Base-by-base conservation (phyloP, 768 basidiomycete species). In the Lyophyllum atratum region DNA sequence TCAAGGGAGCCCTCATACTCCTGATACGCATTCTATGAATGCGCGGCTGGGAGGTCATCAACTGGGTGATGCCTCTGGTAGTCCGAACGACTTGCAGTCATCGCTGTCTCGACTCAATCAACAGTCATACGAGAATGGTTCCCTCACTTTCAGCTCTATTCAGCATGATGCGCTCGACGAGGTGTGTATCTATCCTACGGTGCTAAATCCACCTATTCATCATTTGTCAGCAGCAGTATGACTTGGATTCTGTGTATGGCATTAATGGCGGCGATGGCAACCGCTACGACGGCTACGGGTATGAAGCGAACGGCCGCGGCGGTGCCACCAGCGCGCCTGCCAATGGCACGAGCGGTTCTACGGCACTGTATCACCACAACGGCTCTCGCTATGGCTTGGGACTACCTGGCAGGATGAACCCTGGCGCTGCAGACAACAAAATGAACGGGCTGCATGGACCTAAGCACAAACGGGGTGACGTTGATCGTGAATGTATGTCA, bases 401-500 rank as follows among this genome's bases (percentile, higher is more conserved):
- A 33, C 66, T 87, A 49, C 81, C 84, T 31, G 73, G 76, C 10
- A 82, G 90, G 37, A 75, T 77, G 15, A 71, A 70, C 59, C 67
- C 74, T 40, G 77, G 80, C 44, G 76, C 76, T n/a, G 68, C 69
- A 28, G 89, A 92, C 61, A 74, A 84, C 54, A 94, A 94, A 72
- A 92, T 93, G 85, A 93, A 92, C 65, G 92, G 93, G 21, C 70
- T 95, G 44, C 92, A 93, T 66, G 95, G 95, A 43, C 85, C 93
- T 50, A 96, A 96, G 75, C 95, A 95, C 76, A 96, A 95, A 76
- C 84, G 95, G 12, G 93, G 93, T 37, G 93, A 97, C 65, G 82
- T 94, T 67, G 93, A 96, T 70, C 86, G 94, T 64, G 87, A 93
- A 80, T 94, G 83, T 87, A 69, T 66, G 74, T 64, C 37, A 21